Percentiles rank a stretch among this genome's conserved stretches.
Conservation (phyloP, 495 filamentous ascomycete species). For the Penicillium canescens region DNA sequence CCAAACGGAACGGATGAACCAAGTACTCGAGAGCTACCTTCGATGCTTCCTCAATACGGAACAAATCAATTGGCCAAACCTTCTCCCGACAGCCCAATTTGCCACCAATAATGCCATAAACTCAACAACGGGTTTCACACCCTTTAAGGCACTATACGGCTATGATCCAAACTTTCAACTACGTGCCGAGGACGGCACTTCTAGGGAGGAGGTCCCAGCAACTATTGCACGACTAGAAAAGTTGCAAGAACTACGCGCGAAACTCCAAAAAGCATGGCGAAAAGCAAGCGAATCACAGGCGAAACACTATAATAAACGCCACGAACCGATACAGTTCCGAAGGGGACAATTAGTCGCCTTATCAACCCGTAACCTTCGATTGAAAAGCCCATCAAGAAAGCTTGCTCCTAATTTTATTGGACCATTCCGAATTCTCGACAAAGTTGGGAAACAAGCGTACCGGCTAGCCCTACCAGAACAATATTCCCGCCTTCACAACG, state of each 20-base stretch:
- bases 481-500: not conserved
- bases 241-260: not conserved
- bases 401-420: not conserved
- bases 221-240: not conserved
- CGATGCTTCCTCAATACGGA: no score
- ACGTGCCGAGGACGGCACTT: not conserved
- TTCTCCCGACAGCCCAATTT: no score
- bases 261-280: not conserved
- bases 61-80: no score
- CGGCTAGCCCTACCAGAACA: not conserved
- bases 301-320: not conserved
- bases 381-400: not conserved
- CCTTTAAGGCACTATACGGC: no score
- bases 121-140: no score
- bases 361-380: not conserved
- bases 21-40: no score
- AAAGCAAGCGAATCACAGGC: not conserved
- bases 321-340: not conserved
- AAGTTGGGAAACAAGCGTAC: not conserved
- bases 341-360: not conserved
- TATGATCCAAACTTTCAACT: no score
- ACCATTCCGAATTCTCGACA: not conserved
- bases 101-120: no score
- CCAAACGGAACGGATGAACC: no score
- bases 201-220: not conserved